Evolutionary conservation across 768 basidiomycete genomes (phyloP), one percentile per base, ranked within the genome.

Genomic region (Suillus subaureus): DNA sequence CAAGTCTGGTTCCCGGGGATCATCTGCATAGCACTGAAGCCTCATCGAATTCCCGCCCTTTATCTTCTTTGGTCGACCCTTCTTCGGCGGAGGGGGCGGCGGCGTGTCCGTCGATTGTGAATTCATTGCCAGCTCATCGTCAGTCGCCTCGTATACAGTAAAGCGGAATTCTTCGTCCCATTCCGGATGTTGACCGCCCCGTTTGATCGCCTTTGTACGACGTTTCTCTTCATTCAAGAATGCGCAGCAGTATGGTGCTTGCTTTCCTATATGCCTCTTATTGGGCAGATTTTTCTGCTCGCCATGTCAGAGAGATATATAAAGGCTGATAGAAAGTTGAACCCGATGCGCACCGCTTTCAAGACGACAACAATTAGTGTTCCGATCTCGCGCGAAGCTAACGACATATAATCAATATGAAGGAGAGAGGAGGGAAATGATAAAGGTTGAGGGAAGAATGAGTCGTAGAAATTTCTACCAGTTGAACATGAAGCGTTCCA

Each of bases 81-180:
- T 58, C 75, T 90, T 91, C 7, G 89, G 88, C n/a, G 91, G 91
- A 2, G 83, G 82, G 3, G 86, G 87, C 0, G 92, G 91, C 16
- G 91, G 88, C 13, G 83, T 81, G 13, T 82, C 79, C 63, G 82
- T 77, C 33, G 70, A 76, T 31, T 71, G 73, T 11, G 78, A 78
- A 61, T 79, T 79, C 68, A 81, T 78, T 43, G 83, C 80, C 49
- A 82, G 77, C n/a, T 82, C 80, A 69, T 84, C 86, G 37, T 86
- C 83, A 39, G 81, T 78, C 68, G 94, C 94, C 73, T 98, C 96
- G 68, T 83, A 86, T 54, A 99, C 81, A 31, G 90, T 89, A 78
- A 98, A 99, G 51, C 97, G 90, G 72, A 99, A 83, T 79, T 99
- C 97, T 72, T 97, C 96, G 74, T 99, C 97, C 96, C 97, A 99